These are phyloP conservation scores for Cladophialophora immunda DNA, from an alignment of 2,329 filamentous ascomycete species.

Conservation along the genomic window DNA sequence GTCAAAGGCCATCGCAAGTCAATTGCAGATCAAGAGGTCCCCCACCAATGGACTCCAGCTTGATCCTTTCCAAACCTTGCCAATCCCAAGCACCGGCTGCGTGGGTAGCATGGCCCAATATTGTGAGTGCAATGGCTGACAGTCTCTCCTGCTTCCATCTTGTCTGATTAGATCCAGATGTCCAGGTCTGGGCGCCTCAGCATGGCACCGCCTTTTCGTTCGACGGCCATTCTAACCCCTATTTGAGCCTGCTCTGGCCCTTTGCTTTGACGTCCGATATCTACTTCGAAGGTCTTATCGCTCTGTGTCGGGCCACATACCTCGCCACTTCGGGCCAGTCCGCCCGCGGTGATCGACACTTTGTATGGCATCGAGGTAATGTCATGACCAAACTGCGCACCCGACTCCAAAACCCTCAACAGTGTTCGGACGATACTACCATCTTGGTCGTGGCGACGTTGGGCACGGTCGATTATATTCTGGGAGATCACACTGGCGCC, in stretches of 20 bases:
- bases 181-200: constrained; percentile 32
- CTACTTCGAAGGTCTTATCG: constrained; percentile 28
- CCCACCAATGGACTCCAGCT: constrained; percentile 23
- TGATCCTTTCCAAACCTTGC: constrained; percentile 31
- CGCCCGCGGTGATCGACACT: constrained; percentile 16
- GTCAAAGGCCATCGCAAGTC: constrained; percentile 20
- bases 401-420: constrained; percentile 22
- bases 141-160: not conserved
- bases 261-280: constrained; percentile 26
- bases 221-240: constrained; percentile 30
- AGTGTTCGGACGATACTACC: constrained; percentile 28
- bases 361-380: constrained; percentile 24
- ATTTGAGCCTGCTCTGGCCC: constrained; percentile 31
- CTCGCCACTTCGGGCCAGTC: constrained; percentile 21
- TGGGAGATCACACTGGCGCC: constrained; percentile 27
- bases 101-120: constrained; percentile 27
- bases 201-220: constrained; percentile 30
- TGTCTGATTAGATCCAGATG: constrained; percentile 19
- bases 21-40: constrained; percentile 18
- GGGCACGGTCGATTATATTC: constrained; percentile 30
- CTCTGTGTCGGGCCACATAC: constrained; percentile 27
- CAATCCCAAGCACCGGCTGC: constrained; percentile 21
- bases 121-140: constrained; percentile 17
- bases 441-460: constrained; percentile 29
- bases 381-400: constrained; percentile 26